Conservation (phyloP, 495 filamentous ascomycete genomes). For the Schizothecium vesticola region DNA sequence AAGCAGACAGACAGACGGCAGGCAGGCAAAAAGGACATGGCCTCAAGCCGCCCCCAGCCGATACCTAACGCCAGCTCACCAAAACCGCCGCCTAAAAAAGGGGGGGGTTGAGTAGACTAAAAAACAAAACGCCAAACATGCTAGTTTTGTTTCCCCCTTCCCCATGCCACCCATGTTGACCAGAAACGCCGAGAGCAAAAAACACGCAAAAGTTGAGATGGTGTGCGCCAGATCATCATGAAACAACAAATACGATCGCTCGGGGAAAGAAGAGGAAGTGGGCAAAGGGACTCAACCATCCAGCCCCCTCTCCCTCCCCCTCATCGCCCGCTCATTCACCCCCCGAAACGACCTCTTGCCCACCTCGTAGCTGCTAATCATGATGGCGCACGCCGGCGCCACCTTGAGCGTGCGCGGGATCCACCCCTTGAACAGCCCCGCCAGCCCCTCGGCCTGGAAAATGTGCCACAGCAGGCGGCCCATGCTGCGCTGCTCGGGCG, state of each 20-base stretch:
- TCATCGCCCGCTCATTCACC: conserved; percentile 61
- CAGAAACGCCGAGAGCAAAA: not conserved
- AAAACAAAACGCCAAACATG: conserved; percentile 22
- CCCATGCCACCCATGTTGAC: not conserved
- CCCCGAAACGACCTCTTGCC: conserved; percentile 81
- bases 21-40: too few species aligned
- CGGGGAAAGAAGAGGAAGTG: too few species aligned
- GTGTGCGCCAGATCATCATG: not conserved
- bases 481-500: conserved; percentile 69
- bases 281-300: not conserved
- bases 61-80: not conserved
- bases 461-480: conserved; percentile 79
- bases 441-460: conserved; percentile 72
- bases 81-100: not conserved
- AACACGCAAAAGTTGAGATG: not conserved
- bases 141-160: conserved; percentile 1
- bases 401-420: conserved; percentile 88
- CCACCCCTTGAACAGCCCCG: conserved; percentile 86
- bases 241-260: too few species aligned
- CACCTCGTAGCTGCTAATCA: conserved; percentile 97
- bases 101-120: not conserved
- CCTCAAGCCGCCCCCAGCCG: not conserved
- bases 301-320: not conserved
- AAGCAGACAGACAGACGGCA: not conserved
- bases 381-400: conserved; percentile 96